Evolutionary conservation across 2,329 filamentous ascomycete species (phyloP).

Genomic region (Tympanopsis confertula): DNA sequence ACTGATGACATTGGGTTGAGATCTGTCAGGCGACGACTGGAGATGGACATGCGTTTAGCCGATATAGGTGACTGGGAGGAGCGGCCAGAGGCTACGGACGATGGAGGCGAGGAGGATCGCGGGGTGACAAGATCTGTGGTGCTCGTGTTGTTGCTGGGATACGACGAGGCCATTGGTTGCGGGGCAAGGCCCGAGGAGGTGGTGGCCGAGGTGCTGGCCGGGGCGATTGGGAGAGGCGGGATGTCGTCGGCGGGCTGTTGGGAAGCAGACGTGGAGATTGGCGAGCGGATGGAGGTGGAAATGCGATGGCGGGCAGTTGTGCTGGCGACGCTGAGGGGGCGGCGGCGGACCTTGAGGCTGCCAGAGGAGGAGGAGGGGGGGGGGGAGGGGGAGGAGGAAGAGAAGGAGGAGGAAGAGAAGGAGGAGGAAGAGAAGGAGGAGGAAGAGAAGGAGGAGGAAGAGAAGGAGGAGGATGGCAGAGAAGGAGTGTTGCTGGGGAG

Average conservation of each 20-base stretch:
- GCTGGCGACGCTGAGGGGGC: too few species aligned
- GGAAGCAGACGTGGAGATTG: background rate
- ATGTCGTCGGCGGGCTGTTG: background rate
- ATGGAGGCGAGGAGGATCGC: constrained; percentile 38
- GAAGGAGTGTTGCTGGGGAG: too few species aligned
- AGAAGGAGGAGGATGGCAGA: too few species aligned
- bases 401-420: too few species aligned
- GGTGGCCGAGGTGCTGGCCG: background rate
- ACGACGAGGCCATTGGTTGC: constrained; percentile 27
- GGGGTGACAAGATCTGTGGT: constrained; percentile 41
- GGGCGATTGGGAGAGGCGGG: background rate
- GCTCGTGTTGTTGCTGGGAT: constrained; percentile 31
- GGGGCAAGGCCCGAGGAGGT: constrained; percentile 5
- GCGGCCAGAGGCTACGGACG: constrained; percentile 31
- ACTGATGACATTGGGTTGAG: constrained; percentile 44
- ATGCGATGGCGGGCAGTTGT: background rate
- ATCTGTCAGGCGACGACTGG: constrained; percentile 35
- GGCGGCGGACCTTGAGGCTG: background rate
- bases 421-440: too few species aligned
- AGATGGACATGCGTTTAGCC: constrained; percentile 37
- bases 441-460: too few species aligned
- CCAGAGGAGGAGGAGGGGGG: too few species aligned
- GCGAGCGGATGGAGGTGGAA: background rate
- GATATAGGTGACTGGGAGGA: constrained; percentile 38
- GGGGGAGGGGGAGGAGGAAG: too few species aligned